phyloP scores from a whole-genome alignment of 805 yeast species.

The Myxozyma sirexii region DNA sequence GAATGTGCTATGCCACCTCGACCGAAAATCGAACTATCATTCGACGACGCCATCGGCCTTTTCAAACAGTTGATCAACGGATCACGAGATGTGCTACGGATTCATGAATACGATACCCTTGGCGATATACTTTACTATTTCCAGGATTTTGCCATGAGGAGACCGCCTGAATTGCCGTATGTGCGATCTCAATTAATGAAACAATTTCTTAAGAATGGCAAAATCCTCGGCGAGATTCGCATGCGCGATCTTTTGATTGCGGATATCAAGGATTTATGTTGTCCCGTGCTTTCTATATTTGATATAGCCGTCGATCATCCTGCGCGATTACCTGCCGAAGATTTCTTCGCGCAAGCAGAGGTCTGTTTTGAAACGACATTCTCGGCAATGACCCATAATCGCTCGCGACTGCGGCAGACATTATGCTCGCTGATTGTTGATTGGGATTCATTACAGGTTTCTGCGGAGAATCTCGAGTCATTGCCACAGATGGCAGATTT shows the following conservation, averaged over 20 bases:
- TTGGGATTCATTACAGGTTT: conserved; percentile 84
- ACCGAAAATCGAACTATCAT: conserved; percentile 5
- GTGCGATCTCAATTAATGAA: conserved; percentile 17
- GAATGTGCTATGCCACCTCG: conserved; percentile 33
- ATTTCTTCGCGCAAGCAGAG: conserved; percentile 19
- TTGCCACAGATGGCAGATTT: conserved; percentile 21
- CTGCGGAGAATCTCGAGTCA: conserved; percentile 60
- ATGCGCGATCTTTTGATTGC: conserved; percentile 13
- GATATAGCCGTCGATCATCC: conserved; percentile 9
- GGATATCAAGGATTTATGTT: conserved; percentile 20
- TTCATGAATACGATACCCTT: conserved; percentile 6
- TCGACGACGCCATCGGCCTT: conserved; percentile 4
- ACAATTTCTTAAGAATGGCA: conserved; percentile 3
- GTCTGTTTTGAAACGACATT: conserved; percentile 52
- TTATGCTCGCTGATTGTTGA: conserved; percentile 55
- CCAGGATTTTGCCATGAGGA: conserved; percentile 7
- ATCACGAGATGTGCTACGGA: neutral
- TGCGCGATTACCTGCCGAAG: neutral
- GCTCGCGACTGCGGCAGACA: conserved; percentile 81
- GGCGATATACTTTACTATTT: conserved; percentile 22
- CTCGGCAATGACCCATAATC: conserved; percentile 61
- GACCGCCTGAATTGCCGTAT: conserved; percentile 26
- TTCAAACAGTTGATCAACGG: conserved; percentile 6
- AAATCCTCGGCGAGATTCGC: conserved; percentile 12
- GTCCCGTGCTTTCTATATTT: conserved; percentile 20